Evolutionary conservation across 1,284 basidiomycete genomes (phyloP).

Genomic region (Apiotrichum montevideense): DNA sequence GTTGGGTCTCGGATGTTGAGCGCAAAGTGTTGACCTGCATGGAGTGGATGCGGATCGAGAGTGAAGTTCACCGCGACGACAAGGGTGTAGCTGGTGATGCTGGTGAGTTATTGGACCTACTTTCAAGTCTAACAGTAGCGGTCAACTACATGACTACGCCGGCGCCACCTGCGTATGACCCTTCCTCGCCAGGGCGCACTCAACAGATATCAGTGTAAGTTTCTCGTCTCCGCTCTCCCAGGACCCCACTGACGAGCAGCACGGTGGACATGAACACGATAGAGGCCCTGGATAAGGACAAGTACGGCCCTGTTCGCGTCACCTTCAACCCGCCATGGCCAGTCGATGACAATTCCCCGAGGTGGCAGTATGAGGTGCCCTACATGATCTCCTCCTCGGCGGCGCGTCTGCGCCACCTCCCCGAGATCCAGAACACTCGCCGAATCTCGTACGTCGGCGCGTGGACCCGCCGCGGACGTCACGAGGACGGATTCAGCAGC

Average conservation of each 20-base stretch:
- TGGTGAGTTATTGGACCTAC: not conserved
- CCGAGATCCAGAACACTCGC: conserved; percentile 58
- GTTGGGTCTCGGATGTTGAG: conserved; percentile 55
- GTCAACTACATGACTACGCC: conserved; percentile 1
- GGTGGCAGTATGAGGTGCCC: conserved; percentile 10
- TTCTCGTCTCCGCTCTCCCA: conserved; percentile 16
- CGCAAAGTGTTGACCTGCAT: conserved; percentile 57
- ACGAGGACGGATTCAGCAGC: conserved; percentile 72
- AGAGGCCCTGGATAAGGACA: conserved; percentile 58
- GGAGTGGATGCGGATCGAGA: conserved; percentile 64
- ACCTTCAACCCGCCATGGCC: conserved; percentile 59
- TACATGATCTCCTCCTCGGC: conserved; percentile 2
- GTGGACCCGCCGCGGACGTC: conserved; percentile 65
- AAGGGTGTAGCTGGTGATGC: not conserved
- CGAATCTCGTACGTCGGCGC: conserved; percentile 70
- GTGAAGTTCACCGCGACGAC: conserved; percentile 67
- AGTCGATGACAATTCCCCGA: not conserved
- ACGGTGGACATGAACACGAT: conserved; percentile 73
- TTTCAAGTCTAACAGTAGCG: not conserved
- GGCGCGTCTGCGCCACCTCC: not conserved
- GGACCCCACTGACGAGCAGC: conserved; percentile 1
- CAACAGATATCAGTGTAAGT: conserved; percentile 58
- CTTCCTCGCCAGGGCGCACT: not conserved
- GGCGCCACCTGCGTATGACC: conserved; percentile 13
- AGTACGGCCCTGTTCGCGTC: conserved; percentile 64